A percentile compares a stretch with the other conserved stretches of the same genome.
Conservation (phyloP, 2,329 filamentous ascomycete genomes). For the Tolypocladium guangdongense region DNA sequence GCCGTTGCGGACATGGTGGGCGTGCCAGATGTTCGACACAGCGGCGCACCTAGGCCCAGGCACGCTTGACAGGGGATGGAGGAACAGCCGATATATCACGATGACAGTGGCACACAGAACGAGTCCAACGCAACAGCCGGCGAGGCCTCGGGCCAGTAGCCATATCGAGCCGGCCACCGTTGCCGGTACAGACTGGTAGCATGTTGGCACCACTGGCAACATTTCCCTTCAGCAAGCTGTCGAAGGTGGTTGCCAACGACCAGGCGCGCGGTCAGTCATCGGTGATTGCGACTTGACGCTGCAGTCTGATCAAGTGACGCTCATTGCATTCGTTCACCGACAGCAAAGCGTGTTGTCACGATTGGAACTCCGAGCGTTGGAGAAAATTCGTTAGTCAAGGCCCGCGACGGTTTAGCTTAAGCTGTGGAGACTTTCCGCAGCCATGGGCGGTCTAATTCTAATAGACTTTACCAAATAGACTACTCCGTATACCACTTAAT, state of each 20-base stretch:
- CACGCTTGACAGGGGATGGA: slow-evolving; percentile 32
- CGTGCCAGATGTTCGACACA: slow-evolving; percentile 37
- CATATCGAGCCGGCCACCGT: background rate
- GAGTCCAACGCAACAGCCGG: background rate
- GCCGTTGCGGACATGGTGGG: slow-evolving; percentile 32
- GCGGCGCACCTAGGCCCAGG: slow-evolving; percentile 37
- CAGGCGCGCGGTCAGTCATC: background rate
- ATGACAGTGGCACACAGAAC: slow-evolving; percentile 7
- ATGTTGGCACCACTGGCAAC: background rate
- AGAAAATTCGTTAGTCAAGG: background rate
- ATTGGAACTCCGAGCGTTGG: background rate
- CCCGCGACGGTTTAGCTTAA: background rate
- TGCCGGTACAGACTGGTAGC: background rate
- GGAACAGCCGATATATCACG: slow-evolving; percentile 25
- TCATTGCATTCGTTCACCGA: background rate
- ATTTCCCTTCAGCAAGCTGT: background rate
- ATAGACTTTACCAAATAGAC: too few species aligned
- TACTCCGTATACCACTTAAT: too few species aligned
- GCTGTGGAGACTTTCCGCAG: too few species aligned
- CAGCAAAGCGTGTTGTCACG: background rate
- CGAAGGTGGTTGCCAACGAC: background rate
- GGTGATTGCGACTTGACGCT: background rate
- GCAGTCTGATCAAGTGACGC: background rate
- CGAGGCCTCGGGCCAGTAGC: background rate
- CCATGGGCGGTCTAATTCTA: too few species aligned